A percentile compares a stretch with the other conserved stretches of the same genome.
Conservation (phyloP, 2,329 filamentous ascomycete genomes). For the Gaeumannomyces sp. region DNA sequence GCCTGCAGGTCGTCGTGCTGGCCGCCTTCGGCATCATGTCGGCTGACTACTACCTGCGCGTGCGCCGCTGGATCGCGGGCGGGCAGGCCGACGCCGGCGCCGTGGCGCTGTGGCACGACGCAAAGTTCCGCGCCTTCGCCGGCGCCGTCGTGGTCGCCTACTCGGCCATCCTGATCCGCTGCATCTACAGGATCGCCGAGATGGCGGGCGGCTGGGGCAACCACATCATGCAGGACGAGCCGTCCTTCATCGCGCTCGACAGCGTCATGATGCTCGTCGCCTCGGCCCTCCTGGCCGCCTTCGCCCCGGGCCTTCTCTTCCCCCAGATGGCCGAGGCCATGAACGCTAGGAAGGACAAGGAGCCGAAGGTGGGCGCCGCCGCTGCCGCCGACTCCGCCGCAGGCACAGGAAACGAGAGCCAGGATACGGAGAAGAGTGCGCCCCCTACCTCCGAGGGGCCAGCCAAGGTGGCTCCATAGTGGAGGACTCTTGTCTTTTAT, state of each 20-base stretch:
- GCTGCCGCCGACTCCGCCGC: background rate
- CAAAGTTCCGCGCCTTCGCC: constrained; percentile 37
- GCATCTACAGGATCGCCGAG: constrained; percentile 54
- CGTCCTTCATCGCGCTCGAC: constrained; percentile 46
- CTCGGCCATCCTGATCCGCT: constrained; percentile 39
- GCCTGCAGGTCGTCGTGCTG: constrained; percentile 46
- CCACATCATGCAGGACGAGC: constrained; percentile 47
- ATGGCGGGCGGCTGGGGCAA: constrained; percentile 61
- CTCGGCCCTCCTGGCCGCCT: constrained; percentile 41
- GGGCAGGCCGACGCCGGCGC: constrained; percentile 25
- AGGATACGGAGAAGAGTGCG: background rate
- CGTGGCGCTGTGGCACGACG: constrained; percentile 34
- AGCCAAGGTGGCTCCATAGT: background rate
- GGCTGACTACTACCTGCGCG: constrained; percentile 39
- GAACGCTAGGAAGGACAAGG: constrained; percentile 16
- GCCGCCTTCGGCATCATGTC: constrained; percentile 36
- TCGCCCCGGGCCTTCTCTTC: constrained; percentile 50
- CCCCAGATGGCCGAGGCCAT: constrained; percentile 41
- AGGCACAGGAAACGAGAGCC: background rate
- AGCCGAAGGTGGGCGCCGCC: constrained; percentile 1
- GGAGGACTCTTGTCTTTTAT: background rate
- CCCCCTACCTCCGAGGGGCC: background rate
- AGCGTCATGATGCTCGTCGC: constrained; percentile 46
- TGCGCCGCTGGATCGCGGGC: constrained; percentile 18
- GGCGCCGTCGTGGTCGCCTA: constrained; percentile 40